Base-by-base conservation (phyloP, 139 green algal species). In the Chlamydomonas incerta region DNA sequence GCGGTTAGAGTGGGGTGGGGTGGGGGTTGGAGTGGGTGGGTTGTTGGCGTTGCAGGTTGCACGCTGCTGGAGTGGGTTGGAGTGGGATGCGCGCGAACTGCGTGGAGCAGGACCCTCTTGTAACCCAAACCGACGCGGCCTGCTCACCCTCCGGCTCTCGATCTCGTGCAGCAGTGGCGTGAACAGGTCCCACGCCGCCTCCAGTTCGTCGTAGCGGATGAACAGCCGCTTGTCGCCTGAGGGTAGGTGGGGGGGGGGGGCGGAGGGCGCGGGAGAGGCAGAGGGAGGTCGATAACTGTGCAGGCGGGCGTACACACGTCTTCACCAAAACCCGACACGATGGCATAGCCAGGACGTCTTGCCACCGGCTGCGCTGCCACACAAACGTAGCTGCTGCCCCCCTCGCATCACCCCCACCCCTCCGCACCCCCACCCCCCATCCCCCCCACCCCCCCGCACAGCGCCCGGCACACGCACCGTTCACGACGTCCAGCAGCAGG, bases 401-500 rank as follows among this genome's bases (percentile, higher is more conserved):
- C 31, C 15, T 23, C 52, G 17, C 67, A 29, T 26, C 18, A 9
- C 14, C 67, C 67, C 21, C 97, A n/a, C n/a, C n/a, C n/a, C n/a
- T n/a, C n/a, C n/a, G n/a, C 21, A 97, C 90, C n/a, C 94, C 81
- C 82, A 95, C 95, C 89, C 67, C 97, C 95, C 34, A 5, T 50
- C 6, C 41, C 41, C 41, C 41, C 6, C 41, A 13, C 41, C 41
- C 8, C 41, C 8, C 41, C 41, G 41, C 75, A 31, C 97, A n/a
- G n/a, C n/a, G n/a, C n/a, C n/a, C n/a, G n/a, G n/a, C n/a, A n/a
- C 93, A 31, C 81, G 20, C 72, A 94, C 92, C 98, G 72, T 99
- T 98, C 67, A 99, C 95, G 28, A 97, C 97, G 89, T 99, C 98
- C 83, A 99, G 92, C 81, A 99, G 97, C 81, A 99, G 93, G 8